phyloP scores from a whole-genome alignment of 371 early-diverging fungal genomes.

The Mucor piriformis region DNA sequence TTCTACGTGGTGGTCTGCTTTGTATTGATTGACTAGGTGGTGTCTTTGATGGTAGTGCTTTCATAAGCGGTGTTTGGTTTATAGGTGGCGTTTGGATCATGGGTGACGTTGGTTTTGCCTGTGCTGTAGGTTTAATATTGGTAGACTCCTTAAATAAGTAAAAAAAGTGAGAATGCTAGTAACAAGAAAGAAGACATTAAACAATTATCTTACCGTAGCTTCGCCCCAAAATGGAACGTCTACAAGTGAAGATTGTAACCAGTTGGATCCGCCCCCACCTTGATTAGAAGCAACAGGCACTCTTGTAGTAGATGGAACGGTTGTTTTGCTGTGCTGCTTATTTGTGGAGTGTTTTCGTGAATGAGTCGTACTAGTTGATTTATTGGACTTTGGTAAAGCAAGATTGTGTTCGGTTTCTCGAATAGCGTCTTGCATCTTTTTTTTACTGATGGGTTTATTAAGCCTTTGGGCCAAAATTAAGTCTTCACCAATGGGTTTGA shows the following conservation, averaged over 20 bases:
- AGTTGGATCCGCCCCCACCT: background rate
- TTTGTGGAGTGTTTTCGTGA: too few relatives aligned
- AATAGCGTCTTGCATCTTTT: too few relatives aligned
- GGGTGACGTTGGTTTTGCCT: too few relatives aligned
- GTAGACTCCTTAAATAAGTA: background rate
- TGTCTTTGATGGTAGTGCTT: background rate
- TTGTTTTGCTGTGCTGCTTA: background rate
- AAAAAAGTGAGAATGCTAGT: background rate
- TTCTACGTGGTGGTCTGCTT: too few relatives aligned
- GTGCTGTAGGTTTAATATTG: too few relatives aligned
- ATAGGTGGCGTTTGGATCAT: too few relatives aligned
- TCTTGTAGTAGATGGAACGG: background rate
- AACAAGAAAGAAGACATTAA: background rate
- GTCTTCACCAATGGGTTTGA: conserved; percentile 29
- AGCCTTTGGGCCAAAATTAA: conserved; percentile 22
- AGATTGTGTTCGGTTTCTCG: too few relatives aligned
- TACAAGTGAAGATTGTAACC: conserved; percentile 15
- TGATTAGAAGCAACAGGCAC: background rate
- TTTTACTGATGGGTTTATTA: conserved; percentile 11
- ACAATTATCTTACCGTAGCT: conserved; percentile 9
- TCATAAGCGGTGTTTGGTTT: background rate
- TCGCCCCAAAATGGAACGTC: conserved; percentile 32
- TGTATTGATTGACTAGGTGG: background rate
- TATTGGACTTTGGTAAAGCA: too few relatives aligned
- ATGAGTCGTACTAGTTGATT: too few relatives aligned